Conservation (phyloP, 1,139 yeast genomes). For the Geotrichum klebahnii region DNA sequence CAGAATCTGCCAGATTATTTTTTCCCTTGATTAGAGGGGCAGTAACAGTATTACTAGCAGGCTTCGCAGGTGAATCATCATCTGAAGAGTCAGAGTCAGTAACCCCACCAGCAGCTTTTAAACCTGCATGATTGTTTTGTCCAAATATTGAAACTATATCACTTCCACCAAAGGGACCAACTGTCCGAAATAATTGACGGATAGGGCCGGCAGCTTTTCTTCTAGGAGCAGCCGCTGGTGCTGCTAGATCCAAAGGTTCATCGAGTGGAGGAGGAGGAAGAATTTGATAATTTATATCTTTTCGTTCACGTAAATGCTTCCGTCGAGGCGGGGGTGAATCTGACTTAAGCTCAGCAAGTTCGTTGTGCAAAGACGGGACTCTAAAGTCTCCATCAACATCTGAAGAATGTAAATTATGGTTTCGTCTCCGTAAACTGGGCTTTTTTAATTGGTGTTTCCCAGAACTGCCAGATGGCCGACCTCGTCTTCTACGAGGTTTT, state of each 20-base stretch:
- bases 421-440: neutral
- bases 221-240: conserved; percentile 31
- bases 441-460: neutral
- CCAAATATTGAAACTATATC: conserved; percentile 99
- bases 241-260: conserved; percentile 40
- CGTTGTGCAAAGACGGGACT: conserved; percentile 40
- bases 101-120: conserved; percentile 51
- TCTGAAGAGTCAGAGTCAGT: conserved; percentile 68
- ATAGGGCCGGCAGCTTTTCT: conserved; percentile 30
- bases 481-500: neutral
- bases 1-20: conserved; percentile 79
- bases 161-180: conserved; percentile 41
- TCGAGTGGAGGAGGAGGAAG: conserved; percentile 69
- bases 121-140: conserved; percentile 50
- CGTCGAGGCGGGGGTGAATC: conserved; percentile 49
- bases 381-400: conserved; percentile 38
- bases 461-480: neutral
- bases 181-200: conserved; percentile 33
- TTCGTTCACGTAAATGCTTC: conserved; percentile 72
- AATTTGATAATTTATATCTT: conserved; percentile 76
- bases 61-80: conserved; percentile 40
- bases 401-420: conserved; percentile 10
- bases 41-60: conserved; percentile 38
- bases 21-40: conserved; percentile 48
- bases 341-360: conserved; percentile 50